Conservation (phyloP, 1,284 basidiomycete genomes). For the Trametes versicolor region DNA sequence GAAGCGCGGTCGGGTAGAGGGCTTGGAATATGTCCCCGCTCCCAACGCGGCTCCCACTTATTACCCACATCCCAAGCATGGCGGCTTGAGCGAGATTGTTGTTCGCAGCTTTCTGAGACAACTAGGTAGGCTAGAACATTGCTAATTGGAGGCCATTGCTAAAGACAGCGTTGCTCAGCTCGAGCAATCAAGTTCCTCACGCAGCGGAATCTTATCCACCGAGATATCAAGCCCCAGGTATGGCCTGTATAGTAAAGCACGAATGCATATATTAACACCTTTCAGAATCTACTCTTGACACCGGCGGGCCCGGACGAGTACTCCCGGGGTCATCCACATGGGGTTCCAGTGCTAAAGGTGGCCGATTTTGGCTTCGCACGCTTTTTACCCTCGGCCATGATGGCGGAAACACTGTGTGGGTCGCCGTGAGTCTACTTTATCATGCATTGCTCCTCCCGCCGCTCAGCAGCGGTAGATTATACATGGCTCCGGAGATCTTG, state of each 20-base stretch:
- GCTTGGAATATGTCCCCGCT: slow-evolving; percentile 80
- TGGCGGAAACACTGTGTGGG: slow-evolving; percentile 98
- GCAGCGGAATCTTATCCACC: slow-evolving; percentile 90
- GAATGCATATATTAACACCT: neutral
- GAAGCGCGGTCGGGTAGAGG: slow-evolving; percentile 88
- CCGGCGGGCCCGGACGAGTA: slow-evolving; percentile 85
- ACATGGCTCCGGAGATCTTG: slow-evolving; percentile 99
- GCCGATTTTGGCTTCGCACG: slow-evolving; percentile 99
- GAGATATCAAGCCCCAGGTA: slow-evolving; percentile 97
- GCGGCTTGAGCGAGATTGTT: slow-evolving; percentile 91
- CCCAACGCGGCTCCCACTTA: slow-evolving; percentile 78
- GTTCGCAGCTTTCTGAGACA: slow-evolving; percentile 95
- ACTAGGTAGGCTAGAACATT: slow-evolving; percentile 65
- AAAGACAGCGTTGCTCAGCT: slow-evolving; percentile 54
- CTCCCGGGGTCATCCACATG: slow-evolving; percentile 87
- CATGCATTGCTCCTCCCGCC: neutral
- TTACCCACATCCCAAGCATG: slow-evolving; percentile 91
- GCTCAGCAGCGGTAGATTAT: slow-evolving; percentile 64
- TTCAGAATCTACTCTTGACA: slow-evolving; percentile 88
- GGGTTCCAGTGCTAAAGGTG: slow-evolving; percentile 94
- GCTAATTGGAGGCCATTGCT: neutral
- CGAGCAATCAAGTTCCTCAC: slow-evolving; percentile 94
- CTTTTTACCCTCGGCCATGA: slow-evolving; percentile 88
- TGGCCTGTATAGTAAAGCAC: slow-evolving; percentile 10
- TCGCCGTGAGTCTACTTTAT: slow-evolving; percentile 75